Percentiles rank a stretch among this genome's conserved stretches.
Evolutionary conservation across 768 basidiomycete species (phyloP).

Genomic region (Daedaleopsis nitida): DNA sequence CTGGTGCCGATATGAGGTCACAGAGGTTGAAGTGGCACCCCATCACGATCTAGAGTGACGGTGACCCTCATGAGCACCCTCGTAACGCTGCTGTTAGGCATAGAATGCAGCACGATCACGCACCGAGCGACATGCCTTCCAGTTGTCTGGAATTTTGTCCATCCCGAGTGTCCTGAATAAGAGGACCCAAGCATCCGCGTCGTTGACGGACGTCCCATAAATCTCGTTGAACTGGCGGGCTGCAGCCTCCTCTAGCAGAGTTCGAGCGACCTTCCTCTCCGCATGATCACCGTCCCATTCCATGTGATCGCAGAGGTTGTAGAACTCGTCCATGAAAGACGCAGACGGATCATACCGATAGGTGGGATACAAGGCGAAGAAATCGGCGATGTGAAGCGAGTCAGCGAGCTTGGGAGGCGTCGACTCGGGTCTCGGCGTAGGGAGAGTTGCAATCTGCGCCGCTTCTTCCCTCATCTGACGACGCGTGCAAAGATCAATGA

Average conservation of each 20-base stretch:
- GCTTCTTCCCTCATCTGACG: too few species aligned
- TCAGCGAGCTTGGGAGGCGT: too few species aligned
- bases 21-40: background rate
- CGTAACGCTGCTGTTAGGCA: background rate
- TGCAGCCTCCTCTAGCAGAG: background rate
- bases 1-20: background rate
- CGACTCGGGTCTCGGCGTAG: too few species aligned
- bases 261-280: background rate
- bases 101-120: background rate
- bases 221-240: background rate
- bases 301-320: background rate
- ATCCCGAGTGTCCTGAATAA: background rate
- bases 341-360: background rate
- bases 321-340: background rate
- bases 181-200: background rate
- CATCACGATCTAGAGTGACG: background rate
- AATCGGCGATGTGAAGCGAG: slow-evolving; percentile 7
- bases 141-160: background rate
- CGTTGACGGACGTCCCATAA: background rate
- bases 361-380: slow-evolving; percentile 1
- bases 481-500: too few species aligned
- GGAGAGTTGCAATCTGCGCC: too few species aligned
- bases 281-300: background rate
- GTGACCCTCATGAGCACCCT: background rate
- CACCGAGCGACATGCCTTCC: background rate